Evolutionary conservation across 345 rosid genomes (phyloP).

Genomic region (Citrus inodora): DNA sequence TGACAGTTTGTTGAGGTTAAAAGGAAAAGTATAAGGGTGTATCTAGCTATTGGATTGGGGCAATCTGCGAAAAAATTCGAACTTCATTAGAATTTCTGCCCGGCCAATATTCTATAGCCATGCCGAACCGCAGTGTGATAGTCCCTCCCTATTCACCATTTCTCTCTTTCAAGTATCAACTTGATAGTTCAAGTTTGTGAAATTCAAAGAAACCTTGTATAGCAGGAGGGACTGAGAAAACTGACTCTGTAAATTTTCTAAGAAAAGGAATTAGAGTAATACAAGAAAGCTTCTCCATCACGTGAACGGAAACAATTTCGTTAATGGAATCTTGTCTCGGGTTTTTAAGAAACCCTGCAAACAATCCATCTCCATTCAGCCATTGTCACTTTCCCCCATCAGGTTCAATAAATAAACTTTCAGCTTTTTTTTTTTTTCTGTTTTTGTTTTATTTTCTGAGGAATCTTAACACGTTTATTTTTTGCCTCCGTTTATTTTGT

Average conservation of each 20-base stretch:
- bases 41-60: too few species aligned
- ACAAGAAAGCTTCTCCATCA: not conserved
- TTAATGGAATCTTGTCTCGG: not conserved
- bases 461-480: not conserved
- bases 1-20: too few species aligned
- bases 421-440: not conserved
- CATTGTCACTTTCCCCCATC: not conserved
- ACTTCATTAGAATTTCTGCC: too few species aligned
- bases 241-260: not conserved
- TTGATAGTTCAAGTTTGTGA: not conserved
- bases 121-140: too few species aligned
- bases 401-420: not conserved
- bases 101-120: too few species aligned
- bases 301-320: not conserved
- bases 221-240: not conserved
- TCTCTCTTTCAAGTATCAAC: not conserved
- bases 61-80: too few species aligned
- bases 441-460: not conserved
- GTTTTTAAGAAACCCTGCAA: not conserved
- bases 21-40: too few species aligned
- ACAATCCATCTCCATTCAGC: not conserved
- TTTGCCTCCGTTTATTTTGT: not conserved
- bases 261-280: not conserved
- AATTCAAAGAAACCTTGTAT: not conserved
- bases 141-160: not conserved